Evolutionary conservation across 202 grass and related monocot species (phyloP), one percentile per base, ranked within the genome.

Genomic region (Bolboschoenoplectus hybrid): DNA sequence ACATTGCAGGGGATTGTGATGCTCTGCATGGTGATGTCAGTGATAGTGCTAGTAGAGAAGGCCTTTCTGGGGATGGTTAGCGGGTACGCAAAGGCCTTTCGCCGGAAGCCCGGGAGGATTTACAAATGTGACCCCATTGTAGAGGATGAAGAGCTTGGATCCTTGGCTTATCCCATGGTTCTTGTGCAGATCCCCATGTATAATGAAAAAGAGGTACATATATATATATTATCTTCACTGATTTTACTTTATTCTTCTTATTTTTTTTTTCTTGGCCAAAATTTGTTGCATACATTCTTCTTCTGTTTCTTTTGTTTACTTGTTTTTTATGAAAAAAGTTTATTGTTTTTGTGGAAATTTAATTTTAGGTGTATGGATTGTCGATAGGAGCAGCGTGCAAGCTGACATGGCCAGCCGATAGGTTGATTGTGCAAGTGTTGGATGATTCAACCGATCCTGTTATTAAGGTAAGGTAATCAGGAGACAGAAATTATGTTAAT

Each of bases 141-240:
- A 20, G 56, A 12, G 9, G 90, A 89, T 78, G 79, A 80, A 26
- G 94, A 97, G 85, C 62, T 66, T 4, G 89, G 82, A 32, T 85
- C 84, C 63, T 43, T 67, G 35, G 86, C 87, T 6, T 89, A 89
- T 74, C 94, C 93, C 68, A 91, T 92, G 91, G 92, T 97, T 40
- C 92, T 97, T 65, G 92, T 97, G 39, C 94, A 97, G 85, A 92
- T 97, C 83, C 94, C 94, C 78, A 97, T 94, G 94, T 97, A 86
- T 85, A 95, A 95, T 63, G 93, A 95, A 89, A 88, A 67, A 63
- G 87, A 95, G 89, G 93, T 95, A 85, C 1, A 6, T 34, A 3
- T 0, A 19, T 60, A 26, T 41, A 41, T 11, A 32, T 56, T 41
- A 66, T 44, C 0, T 1, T 2, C 17, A 71, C 38, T 66, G 36